Evolutionary conservation across 441 rosid genomes (phyloP).

Genomic region (Gossypium lobatum): DNA sequence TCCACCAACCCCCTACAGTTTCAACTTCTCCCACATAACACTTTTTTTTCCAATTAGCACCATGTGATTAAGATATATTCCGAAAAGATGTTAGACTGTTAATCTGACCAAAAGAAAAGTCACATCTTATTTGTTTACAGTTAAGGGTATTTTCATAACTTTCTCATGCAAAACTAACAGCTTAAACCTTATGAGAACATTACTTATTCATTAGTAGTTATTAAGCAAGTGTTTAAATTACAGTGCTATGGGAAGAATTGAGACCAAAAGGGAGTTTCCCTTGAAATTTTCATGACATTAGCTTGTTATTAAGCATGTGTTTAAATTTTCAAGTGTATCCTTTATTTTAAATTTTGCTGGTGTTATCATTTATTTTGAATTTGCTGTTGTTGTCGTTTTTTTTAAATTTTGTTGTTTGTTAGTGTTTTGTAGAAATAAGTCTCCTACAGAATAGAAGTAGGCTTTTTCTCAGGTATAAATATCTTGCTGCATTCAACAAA

Average conservation of each 20-base stretch:
- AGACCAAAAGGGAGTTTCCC: neutral
- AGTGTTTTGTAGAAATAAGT: neutral
- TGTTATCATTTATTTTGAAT: neutral
- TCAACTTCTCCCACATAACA: neutral
- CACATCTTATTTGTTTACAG: neutral
- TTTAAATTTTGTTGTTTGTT: neutral
- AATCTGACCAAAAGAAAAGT: neutral
- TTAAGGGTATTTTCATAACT: neutral
- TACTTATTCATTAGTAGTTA: neutral
- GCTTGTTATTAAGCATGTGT: neutral
- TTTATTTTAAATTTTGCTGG: neutral
- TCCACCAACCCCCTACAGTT: neutral
- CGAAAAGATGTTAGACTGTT: neutral
- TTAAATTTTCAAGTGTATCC: neutral
- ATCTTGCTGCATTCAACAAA: neutral
- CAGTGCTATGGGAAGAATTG: neutral
- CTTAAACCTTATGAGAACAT: neutral
- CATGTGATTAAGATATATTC: neutral
- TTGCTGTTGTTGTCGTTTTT: neutral
- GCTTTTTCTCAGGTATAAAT: neutral
- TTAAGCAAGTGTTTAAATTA: neutral
- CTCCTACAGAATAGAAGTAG: neutral
- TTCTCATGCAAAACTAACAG: neutral
- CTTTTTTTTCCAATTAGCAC: neutral
- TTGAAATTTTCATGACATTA: neutral